Evolutionary conservation across 306 rosid species (phyloP).

Genomic region (Prunus davidiana): DNA sequence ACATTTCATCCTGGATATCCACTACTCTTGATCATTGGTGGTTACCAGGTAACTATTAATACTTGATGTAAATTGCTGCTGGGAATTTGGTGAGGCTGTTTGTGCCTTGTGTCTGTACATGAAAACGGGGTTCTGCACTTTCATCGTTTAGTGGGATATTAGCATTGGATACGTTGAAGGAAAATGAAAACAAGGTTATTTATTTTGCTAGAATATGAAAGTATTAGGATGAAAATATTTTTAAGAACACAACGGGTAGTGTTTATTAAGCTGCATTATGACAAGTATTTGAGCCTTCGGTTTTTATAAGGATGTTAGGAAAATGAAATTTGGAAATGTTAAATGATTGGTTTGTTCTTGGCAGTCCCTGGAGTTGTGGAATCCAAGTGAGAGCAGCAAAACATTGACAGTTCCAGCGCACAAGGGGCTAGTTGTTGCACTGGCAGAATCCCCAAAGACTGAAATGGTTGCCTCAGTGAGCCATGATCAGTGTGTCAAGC

Average conservation of each 20-base stretch:
- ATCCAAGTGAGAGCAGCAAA: conserved; percentile 31
- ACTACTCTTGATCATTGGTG: conserved; percentile 48
- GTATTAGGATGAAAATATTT: too few relatives aligned
- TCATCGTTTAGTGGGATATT: too few relatives aligned
- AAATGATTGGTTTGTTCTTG: background rate
- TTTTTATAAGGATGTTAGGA: background rate
- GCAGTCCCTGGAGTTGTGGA: conserved; percentile 57
- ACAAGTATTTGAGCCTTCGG: background rate
- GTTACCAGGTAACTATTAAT: conserved; percentile 46
- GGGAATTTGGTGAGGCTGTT: background rate
- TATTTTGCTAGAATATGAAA: too few relatives aligned
- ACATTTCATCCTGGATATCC: conserved; percentile 49
- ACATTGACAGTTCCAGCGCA: conserved; percentile 44
- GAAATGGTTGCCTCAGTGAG: conserved; percentile 59
- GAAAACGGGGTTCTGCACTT: too few relatives aligned
- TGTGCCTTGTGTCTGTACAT: background rate
- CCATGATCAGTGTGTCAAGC: conserved; percentile 52
- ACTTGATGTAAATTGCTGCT: background rate
- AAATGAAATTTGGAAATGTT: background rate
- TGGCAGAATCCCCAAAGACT: conserved; percentile 32
- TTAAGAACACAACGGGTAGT: too few relatives aligned
- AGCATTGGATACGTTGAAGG: too few relatives aligned
- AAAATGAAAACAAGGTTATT: too few relatives aligned
- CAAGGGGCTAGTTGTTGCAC: conserved; percentile 42
- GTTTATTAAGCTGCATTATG: background rate